These are phyloP conservation scores for Aspergillus uvarum DNA, from an alignment of 2,329 filamentous ascomycete species.

Conservation along the genomic window DNA sequence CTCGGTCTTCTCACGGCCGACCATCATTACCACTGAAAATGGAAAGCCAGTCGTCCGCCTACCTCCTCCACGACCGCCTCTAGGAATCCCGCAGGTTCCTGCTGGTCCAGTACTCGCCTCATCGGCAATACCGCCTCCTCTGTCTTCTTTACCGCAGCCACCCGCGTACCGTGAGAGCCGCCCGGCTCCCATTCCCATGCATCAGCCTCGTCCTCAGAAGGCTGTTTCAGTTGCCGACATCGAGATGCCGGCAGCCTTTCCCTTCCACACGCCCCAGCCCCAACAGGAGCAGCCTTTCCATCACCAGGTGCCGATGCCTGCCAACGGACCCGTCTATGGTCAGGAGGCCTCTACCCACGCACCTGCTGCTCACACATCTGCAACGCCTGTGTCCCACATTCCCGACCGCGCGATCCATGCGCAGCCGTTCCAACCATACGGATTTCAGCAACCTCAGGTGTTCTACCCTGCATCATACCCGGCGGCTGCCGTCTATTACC, in stretches of 20 bases:
- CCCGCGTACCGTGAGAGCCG: conserved; percentile 61
- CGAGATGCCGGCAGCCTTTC: conserved; percentile 71
- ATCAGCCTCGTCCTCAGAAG: conserved; percentile 94
- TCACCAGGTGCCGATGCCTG: conserved; percentile 82
- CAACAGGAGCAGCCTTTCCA: conserved; percentile 85
- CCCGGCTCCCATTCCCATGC: conserved; percentile 69
- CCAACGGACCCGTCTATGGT: conserved; percentile 58
- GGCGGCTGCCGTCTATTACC: conserved; percentile 69
- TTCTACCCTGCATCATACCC: conserved; percentile 61
- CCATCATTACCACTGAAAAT: conserved; percentile 59
- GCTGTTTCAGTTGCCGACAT: conserved; percentile 89
- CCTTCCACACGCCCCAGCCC: conserved; percentile 59
- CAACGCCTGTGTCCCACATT: conserved; percentile 85
- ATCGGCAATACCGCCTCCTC: conserved; percentile 21
- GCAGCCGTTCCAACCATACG: conserved; percentile 79
- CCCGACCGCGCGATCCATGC: conserved; percentile 91
- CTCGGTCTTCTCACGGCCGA: conserved; percentile 70
- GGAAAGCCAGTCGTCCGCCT: conserved; percentile 76
- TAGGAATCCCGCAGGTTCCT: conserved; percentile 23
- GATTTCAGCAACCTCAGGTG: conserved; percentile 57
- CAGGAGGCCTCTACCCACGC: conserved; percentile 62
- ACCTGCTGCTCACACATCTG: conserved; percentile 57
- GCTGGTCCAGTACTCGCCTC: conserved; percentile 20
- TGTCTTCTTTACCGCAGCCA: conserved; percentile 52
- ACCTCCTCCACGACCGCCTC: conserved; percentile 55